Percentiles rank a stretch among this genome's conserved stretches.
Conservation (phyloP, 306 rosid species). For the Elaeagnus macrophylla region DNA sequence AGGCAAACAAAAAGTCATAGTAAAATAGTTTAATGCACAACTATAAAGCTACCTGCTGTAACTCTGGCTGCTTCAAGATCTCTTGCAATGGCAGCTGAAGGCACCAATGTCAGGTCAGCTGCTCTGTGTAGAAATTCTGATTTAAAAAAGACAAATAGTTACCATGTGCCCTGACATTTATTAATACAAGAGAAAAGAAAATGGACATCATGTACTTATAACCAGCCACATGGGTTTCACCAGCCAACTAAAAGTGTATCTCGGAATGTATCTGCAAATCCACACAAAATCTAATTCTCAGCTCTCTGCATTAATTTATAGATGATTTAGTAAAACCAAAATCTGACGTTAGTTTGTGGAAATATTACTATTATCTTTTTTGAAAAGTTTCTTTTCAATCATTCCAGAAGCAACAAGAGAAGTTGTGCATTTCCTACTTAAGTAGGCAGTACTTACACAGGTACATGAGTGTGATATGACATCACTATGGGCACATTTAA, state of each 20-base stretch:
- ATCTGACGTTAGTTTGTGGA: neutral
- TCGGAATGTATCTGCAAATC: conserved; percentile 74
- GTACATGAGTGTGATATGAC: conserved; percentile 98
- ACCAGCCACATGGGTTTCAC: conserved; percentile 96
- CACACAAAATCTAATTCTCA: conserved; percentile 6
- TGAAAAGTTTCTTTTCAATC: neutral
- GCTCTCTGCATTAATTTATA: neutral
- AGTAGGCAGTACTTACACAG: conserved; percentile 52
- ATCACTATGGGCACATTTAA: conserved; percentile 82
- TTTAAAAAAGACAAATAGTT: conserved; percentile 6
- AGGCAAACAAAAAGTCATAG: neutral
- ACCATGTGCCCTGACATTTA: conserved; percentile 10
- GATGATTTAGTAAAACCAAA: neutral
- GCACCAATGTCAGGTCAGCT: conserved; percentile 91
- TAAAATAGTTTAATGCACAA: neutral
- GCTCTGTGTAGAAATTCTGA: conserved; percentile 89
- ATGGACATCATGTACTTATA: conserved; percentile 54
- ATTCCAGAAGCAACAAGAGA: neutral
- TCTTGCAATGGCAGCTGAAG: conserved; percentile 77
- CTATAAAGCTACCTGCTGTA: conserved; percentile 52
- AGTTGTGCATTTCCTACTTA: conserved; percentile 1
- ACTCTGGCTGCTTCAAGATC: conserved; percentile 77
- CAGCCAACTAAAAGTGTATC: conserved; percentile 98
- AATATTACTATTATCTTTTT: neutral
- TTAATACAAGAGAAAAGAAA: conserved; percentile 8